Evolutionary conservation across 2,329 filamentous ascomycete genomes (phyloP), one percentile per base, ranked within the genome.

Genomic region (Orbilia ellipsospora): DNA sequence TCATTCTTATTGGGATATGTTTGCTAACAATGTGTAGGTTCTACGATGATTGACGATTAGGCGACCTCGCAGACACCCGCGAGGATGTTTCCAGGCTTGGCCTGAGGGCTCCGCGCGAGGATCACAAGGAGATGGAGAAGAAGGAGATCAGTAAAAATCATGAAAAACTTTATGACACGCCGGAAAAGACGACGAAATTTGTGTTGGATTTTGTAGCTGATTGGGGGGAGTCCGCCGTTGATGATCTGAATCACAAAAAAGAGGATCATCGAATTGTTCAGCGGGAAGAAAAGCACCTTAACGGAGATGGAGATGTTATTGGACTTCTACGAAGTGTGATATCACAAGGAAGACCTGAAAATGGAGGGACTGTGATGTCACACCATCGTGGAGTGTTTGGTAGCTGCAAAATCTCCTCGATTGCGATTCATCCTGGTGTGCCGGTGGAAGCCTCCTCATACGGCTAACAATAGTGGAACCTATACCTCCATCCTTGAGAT

Each of bases 21-120:
- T 23, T 20, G n/a, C 48, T 52, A 52, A 52, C 8, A 7, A 12
- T 62, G 20, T 65, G 18, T 44, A 77, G 73, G 61, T 77, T 77
- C 73, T 77, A 77, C 61, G 73, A 77, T 66, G 73, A 80, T 80
- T 80, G 79, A 80, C 79, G 78, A 79, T 79, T 78, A 52, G 75
- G 79, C 69, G 66, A 77, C 79, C 79, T 80, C 79, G 79, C 79
- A 74, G 31, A 65, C 62, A 66, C 78, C 66, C 77, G 79, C 79
- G 78, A 80, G 79, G 79, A 78, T 77, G 78, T 77, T 79, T 78
- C 79, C 77, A 79, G 77, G 78, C 72, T 62, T 8, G 63, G 75
- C 77, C 79, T 78, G 79, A 80, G 79, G 79, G 79, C 79, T 78
- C 77, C 78, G 78, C 77, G 77, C 67, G 77, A 77, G 72, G 64